Evolutionary conservation across 2,329 filamentous ascomycete genomes (phyloP), one percentile per base, ranked within the genome.

Genomic region (Monilinia polystroma): DNA sequence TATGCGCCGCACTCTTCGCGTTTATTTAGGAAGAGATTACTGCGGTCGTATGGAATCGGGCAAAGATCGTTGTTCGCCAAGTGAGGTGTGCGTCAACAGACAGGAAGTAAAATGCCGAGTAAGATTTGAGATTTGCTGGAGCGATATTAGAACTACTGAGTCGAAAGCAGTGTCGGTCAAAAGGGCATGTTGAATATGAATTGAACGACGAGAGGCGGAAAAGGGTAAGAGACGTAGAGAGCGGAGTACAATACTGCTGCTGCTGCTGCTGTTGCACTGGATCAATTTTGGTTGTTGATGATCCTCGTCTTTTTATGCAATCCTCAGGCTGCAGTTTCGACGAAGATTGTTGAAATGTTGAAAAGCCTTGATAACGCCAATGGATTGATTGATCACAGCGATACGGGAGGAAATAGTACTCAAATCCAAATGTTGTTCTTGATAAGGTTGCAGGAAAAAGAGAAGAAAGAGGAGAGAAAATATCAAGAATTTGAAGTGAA

Each of bases 61-160:
- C 49, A 49, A 47, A 53, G 64, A 66, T 66, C 49, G 57, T 52
- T 47, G 26, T 23, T 62, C 47, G 56, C 64, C 49, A 62, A 54
- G 45, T 60, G n/a, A 51, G 12, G 58, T 51, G 32, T 62, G 58
- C 45, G 58, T 62, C 58, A 51, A 51, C 32, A 38, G 58, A 8
- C 45, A 62, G 58, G 32, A 26, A 38, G 58, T 38, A 26, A 26
- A 38, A 51, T 38, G 58, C 20, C 58, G 29, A 52, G 20, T 26
- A 38, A 26, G 47, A 51, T 51, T 62, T 49, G 29, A 51, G 47
- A 51, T 38, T 60, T 47, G 29, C 58, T 35, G 49, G 58, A 45
- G 58, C 16, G 32, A 20, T 60, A 60, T 60, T 51, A 26, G 29
- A 49, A 38, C 29, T 62, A n/a, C 23, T 51, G 58, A 29, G 45